Base-by-base conservation (phyloP, 1,139 yeast genomes). In the Yamadazyma mexicana region DNA sequence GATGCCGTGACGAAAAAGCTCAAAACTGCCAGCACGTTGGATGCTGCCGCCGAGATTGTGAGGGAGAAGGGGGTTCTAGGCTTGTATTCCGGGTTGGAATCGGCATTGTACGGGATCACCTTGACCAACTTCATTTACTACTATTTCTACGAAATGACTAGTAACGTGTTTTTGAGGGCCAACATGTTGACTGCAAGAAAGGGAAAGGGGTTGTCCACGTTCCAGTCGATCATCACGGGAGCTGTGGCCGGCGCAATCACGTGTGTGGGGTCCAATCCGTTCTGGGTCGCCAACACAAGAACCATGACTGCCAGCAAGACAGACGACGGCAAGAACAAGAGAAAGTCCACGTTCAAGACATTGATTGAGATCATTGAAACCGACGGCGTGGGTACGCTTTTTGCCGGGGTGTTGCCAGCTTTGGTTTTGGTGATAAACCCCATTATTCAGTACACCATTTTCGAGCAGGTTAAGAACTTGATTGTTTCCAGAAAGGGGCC, bases 261-360 rank as follows among this genome's bases (percentile, higher is more conserved):
- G 2, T 87, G 91, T 43, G 69, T 87, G 17, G 76, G 85, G 14
- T 83, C 96, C n/a, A 91, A 91, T 62, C 98, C 98, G 26, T 82
- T 89, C 52, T 89, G 98, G 98, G 95, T 88, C 28, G 94, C 92
- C 40, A 88, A 88, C 58, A 88, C 96, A 2, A 73, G 96, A 45
- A 69, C 71, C 63, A 82, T 85, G 83, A 85, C 95, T 4, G 84
- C 70, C 29, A 64, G 67, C 48, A 65, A 66, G 46, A 58, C 59
- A 49, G 68, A 49, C 18, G 39, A 36, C 6, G 29, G 37, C 22
- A 31, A 30, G 52, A 47, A 59, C 6, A 45, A 48, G n/a, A 48
- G 59, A 5, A 45, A 48, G n/a, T 65, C 70, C 23, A 77, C 88
- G 3, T 54, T 83, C 38, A 65, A 62, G 30, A 76, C 85, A 4